Evolutionary conservation across 1,139 yeast genomes (phyloP), one percentile per base, ranked within the genome.

Genomic region (Saccharomyces hybrid): DNA sequence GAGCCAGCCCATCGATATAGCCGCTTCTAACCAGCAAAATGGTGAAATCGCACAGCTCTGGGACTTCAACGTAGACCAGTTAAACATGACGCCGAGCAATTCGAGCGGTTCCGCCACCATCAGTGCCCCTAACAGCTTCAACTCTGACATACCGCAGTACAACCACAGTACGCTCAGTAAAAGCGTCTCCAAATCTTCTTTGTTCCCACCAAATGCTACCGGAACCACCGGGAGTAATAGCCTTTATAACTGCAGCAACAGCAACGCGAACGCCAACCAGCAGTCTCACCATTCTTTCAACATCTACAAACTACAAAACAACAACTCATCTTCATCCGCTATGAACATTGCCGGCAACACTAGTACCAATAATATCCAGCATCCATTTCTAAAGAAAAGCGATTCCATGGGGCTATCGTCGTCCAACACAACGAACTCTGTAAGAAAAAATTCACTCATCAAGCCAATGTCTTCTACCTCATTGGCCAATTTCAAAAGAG

Each of bases 31-130:
- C 55, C 65, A 66, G 42, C 71, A 69, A 52, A 69, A 69, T 54
- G 72, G 73, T 62, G 73, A 70, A 57, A 69, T 70, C 57, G 72
- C 71, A 2, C 71, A 68, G 26, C 57, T 70, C 16, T 70, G 72
- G 72, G 68, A 68, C 55, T 70, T 70, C 51, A 69, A 66, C 47
- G 65, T 69, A 5, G 72, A 69, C 50, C 64, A 64, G 19, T 62
- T 69, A 46, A 67, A 66, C 60, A 66, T 69, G 66, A 68, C 71
- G 7, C 72, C 73, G 11, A 61, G 62, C 44, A 62, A 60, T 31
- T 65, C 71, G n/a, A 63, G 69, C 51, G 71, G 67, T 42, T 67
- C 71, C 3, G 71, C 72, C 1, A 67, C 72, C 1, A 67, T 69
- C 6, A 67, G 71, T 57, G 72, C 71, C 5, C 71, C 72, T 19